Conservation (phyloP, 495 filamentous ascomycete species). For the Penicillium bialowiezense region DNA sequence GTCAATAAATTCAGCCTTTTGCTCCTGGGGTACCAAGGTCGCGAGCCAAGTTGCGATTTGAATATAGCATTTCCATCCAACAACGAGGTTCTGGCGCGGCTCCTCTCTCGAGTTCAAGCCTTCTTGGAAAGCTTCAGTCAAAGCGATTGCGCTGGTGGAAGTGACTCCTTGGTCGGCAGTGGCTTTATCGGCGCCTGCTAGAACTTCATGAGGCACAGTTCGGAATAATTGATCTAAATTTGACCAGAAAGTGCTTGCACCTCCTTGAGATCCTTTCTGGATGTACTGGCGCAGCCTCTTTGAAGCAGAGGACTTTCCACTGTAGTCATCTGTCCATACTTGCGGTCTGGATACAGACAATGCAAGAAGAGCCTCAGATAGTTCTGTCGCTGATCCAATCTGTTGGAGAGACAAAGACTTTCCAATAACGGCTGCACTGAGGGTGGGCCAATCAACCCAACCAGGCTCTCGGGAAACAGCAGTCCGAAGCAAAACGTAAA, state of each 20-base stretch:
- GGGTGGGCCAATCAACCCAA: slow-evolving; percentile 57
- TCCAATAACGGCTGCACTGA: slow-evolving; percentile 65
- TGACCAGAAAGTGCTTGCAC: slow-evolving; percentile 67
- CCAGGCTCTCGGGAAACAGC: slow-evolving; percentile 56
- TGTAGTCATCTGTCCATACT: slow-evolving; percentile 71
- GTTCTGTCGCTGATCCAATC: slow-evolving; percentile 66
- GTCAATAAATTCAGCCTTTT: slow-evolving; percentile 46
- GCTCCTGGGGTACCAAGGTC: slow-evolving; percentile 39
- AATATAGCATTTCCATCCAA: slow-evolving; percentile 75
- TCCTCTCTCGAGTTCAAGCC: slow-evolving; percentile 75
- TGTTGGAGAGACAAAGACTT: slow-evolving; percentile 69
- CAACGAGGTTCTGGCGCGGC: slow-evolving; percentile 56
- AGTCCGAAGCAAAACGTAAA: slow-evolving; percentile 64
- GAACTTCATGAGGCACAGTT: slow-evolving; percentile 52
- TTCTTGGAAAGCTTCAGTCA: slow-evolving; percentile 62
- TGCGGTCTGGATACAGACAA: slow-evolving; percentile 62
- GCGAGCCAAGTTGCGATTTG: slow-evolving; percentile 51
- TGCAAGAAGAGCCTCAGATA: slow-evolving; percentile 57
- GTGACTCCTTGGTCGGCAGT: slow-evolving; percentile 25
- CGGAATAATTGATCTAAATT: slow-evolving; percentile 58
- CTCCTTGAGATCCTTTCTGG: slow-evolving; percentile 78
- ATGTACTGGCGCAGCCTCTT: slow-evolving; percentile 68
- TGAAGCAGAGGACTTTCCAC: slow-evolving; percentile 61
- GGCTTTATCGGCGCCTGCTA: slow-evolving; percentile 49
- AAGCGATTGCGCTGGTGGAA: slow-evolving; percentile 25